Evolutionary conservation across 805 yeast species (phyloP), one percentile per base, ranked within the genome.

Genomic region (Kuraishia piskuri): DNA sequence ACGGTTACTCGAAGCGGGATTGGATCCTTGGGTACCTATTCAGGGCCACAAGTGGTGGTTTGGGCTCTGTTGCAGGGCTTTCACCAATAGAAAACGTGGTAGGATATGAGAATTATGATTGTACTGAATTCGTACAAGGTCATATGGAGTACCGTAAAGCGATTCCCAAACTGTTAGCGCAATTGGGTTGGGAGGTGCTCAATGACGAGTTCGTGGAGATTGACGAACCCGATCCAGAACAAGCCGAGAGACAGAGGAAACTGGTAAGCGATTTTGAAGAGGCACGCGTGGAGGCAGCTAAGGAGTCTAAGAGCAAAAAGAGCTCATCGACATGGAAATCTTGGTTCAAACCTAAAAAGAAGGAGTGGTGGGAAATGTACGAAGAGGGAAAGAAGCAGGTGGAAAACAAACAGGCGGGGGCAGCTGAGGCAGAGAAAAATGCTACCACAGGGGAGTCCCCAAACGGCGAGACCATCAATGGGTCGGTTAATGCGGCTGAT

Each of bases 111-210:
- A 92, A 92, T 67, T 77, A 86, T 57, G 95, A 94, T 63, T 89
- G 96, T 62, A 88, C 98, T 0, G 90, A 84, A 20, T 61, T 76
- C 52, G 96, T 92, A 3, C 90, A 87, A 56, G 99, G 99, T 1
- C 99, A 94, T 71, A 89, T 94, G 97, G 90, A 87, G n/a, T 94
- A 94, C 69, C 86, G 99, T 71, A 86, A 86, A 57, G 90, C 90
- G 12, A 90, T 94, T 79, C 99, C 99, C 1, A 82, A 81, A 60
- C 75, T 94, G 48, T 66, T 94, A 58, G 78, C 79, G 57, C 68
- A 71, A 51, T 61, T 88, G 46, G 91, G 88, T 3, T 86, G 95
- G 83, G 86, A 88, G 53, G 90, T 94, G 3, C 66, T 90, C 46
- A 81, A 86, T 57, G 99, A 94, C 55, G 96, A 91, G 65, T 94